Conservation (phyloP, 345 rosid species). For the Pelargonium nanum region DNA sequence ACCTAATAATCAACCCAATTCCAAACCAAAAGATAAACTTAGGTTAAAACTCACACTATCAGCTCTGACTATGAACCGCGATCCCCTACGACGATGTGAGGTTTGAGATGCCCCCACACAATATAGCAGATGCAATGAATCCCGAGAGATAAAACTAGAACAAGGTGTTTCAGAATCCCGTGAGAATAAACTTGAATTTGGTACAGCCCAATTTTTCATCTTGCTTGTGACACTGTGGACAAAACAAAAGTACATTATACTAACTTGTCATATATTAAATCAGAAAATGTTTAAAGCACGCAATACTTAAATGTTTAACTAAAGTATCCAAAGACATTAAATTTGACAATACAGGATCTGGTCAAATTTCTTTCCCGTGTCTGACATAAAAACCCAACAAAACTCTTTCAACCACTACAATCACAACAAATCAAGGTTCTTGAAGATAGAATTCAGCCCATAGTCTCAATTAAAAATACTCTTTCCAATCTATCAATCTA, state of each 20-base stretch:
- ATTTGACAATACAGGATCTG: background rate
- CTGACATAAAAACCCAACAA: background rate
- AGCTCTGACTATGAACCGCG: conserved; percentile 76
- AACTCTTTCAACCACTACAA: conserved; percentile 3
- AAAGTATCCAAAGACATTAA: background rate
- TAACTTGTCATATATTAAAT: background rate
- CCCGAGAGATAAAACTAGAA: conserved; percentile 55
- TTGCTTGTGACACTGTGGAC: conserved; percentile 24
- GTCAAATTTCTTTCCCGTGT: background rate
- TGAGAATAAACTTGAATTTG: background rate
- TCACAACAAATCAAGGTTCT: background rate
- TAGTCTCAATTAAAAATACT: no score
- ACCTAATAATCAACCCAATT: background rate
- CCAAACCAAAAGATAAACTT: conserved; percentile 1
- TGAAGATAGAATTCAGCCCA: no score
- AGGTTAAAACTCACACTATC: conserved; percentile 52
- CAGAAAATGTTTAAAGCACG: background rate
- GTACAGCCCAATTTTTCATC: conserved; percentile 19
- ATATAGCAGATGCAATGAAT: conserved; percentile 46
- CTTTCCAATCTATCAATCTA: no score
- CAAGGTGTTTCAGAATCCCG: conserved; percentile 43
- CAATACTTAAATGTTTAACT: no score
- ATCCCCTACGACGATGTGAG: conserved; percentile 39
- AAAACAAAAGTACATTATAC: background rate
- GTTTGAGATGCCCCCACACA: conserved; percentile 29